These are phyloP conservation scores for Pichia sp. DNA, from an alignment of 1,139 yeast genomes.

Conservation along the genomic window DNA sequence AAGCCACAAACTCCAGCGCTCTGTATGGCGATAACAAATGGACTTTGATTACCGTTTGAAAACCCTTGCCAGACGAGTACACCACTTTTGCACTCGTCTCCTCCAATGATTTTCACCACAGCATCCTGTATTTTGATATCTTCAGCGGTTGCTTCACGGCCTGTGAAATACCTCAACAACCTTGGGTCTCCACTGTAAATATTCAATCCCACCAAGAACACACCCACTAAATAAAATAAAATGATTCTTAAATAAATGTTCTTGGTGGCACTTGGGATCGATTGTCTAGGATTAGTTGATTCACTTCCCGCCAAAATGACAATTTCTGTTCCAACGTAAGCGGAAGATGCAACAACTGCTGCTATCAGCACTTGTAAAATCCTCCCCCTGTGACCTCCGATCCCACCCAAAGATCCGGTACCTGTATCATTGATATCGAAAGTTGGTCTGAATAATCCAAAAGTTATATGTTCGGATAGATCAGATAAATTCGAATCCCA, in stretches of 20 bases:
- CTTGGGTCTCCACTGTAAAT: slow-evolving; percentile 73
- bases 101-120: slow-evolving; percentile 25
- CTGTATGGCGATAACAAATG: slow-evolving; percentile 77
- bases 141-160: slow-evolving; percentile 1
- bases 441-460: slow-evolving; percentile 68
- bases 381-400: slow-evolving; percentile 58
- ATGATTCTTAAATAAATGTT: slow-evolving; percentile 68
- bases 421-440: slow-evolving; percentile 53
- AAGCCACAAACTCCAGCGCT: slow-evolving; percentile 56
- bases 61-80: slow-evolving; percentile 37
- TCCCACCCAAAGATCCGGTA: slow-evolving; percentile 38
- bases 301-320: slow-evolving; percentile 86
- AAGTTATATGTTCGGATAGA: slow-evolving; percentile 39
- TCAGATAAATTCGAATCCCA: slow-evolving; percentile 53
- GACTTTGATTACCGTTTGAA: slow-evolving; percentile 58
- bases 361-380: slow-evolving; percentile 60
- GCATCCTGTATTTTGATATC: slow-evolving; percentile 11
- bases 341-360: slow-evolving; percentile 55
- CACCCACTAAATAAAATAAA: slow-evolving; percentile 58
- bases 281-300: slow-evolving; percentile 70
- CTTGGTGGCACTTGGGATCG: slow-evolving; percentile 71
- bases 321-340: slow-evolving; percentile 75
- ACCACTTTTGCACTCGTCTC: slow-evolving; percentile 25
- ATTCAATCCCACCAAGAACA: slow-evolving; percentile 65
- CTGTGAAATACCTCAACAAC: slow-evolving; percentile 40